These are phyloP conservation scores for Mycena latifolia DNA, from an alignment of 768 basidiomycete species.

Conservation along the genomic window DNA sequence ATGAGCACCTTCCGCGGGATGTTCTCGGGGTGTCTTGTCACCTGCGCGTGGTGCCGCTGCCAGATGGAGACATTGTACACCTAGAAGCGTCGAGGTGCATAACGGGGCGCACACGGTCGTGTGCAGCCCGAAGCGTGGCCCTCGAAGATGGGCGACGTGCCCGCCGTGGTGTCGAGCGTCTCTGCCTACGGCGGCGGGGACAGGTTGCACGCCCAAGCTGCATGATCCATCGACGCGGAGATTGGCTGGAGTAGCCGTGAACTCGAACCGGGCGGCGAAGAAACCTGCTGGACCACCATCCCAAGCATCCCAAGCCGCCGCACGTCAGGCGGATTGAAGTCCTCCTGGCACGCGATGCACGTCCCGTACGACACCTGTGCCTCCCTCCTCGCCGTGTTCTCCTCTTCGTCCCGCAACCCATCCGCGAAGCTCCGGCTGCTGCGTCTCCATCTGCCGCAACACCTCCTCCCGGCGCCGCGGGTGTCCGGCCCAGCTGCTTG, in stretches of 20 bases:
- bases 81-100: constrained; percentile 96
- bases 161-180: constrained; percentile 57
- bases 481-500: constrained; percentile 56
- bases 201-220: constrained; percentile 40
- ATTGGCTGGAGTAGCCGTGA: constrained; percentile 68
- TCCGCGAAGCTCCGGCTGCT: constrained; percentile 89
- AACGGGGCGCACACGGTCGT: constrained; percentile 92
- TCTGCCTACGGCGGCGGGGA: constrained; percentile 69
- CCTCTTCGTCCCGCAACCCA: constrained; percentile 76
- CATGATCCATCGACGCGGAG: constrained; percentile 77
- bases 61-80: constrained; percentile 90
- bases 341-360: constrained; percentile 99
- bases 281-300: constrained; percentile 83
- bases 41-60: constrained; percentile 88
- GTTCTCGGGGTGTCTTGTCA: constrained; percentile 94
- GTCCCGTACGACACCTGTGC: constrained; percentile 75
- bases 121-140: constrained; percentile 88
- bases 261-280: constrained; percentile 81
- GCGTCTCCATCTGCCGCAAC: constrained; percentile 95
- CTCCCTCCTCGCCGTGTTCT: constrained; percentile 78
- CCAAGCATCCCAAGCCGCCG: constrained; percentile 89
- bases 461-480: constrained; percentile 92
- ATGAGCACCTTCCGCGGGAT: constrained; percentile 96
- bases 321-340: constrained; percentile 76
- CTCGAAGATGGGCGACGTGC: constrained; percentile 68